A percentile compares a stretch with the other conserved stretches of the same genome.
Evolutionary conservation across 139 green algal genomes (phyloP).

Genomic region (Eudorina sp.): DNA sequence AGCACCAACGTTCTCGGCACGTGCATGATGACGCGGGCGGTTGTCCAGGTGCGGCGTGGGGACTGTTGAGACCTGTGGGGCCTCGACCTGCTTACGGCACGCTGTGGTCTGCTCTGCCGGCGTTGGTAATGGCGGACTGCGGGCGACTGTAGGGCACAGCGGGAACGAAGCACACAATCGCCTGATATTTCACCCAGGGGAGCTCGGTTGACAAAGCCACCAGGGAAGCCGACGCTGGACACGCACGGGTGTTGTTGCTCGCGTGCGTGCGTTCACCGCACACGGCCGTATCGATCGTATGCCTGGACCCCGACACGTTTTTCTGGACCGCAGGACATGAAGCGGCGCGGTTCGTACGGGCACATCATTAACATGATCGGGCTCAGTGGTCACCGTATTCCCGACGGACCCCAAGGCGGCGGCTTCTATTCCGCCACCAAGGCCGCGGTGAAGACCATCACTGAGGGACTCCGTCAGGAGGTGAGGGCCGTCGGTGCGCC

Average conservation of each 20-base stretch:
- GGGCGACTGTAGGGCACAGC: no score
- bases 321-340: conserved; percentile 90
- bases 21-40: conserved; percentile 78
- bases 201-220: no score
- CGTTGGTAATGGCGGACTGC: no score
- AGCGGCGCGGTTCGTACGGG: conserved; percentile 66
- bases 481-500: conserved; percentile 19
- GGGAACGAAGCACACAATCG: no score
- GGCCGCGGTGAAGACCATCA: conserved; percentile 68
- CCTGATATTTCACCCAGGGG: no score
- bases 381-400: conserved; percentile 75
- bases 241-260: no score
- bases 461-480: conserved; percentile 82
- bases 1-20: conserved; percentile 86
- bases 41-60: conserved; percentile 67
- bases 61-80: neutral
- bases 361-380: conserved; percentile 88
- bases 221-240: no score
- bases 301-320: no score
- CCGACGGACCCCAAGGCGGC: conserved; percentile 67
- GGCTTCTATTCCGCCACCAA: conserved; percentile 70
- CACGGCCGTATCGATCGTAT: no score
- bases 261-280: no score
- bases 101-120: no score
- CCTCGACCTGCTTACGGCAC: no score